A percentile compares a stretch with the other conserved stretches of the same genome.
phyloP scores from a whole-genome alignment of 129 eudicot genomes.

The Arctium lappa region DNA sequence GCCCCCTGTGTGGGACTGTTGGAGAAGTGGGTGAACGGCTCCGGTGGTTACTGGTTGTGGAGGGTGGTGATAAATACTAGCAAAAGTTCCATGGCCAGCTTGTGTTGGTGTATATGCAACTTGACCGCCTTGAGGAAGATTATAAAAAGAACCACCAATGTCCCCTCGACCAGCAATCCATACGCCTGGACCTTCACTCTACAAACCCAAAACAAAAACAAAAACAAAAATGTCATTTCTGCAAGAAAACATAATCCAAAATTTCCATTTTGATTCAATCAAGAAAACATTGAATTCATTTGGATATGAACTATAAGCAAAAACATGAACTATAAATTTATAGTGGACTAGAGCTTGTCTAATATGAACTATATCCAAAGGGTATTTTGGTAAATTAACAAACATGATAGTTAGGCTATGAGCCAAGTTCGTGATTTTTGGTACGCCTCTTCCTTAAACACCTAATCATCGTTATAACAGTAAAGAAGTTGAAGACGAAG shows the following conservation, averaged over 20 bases:
- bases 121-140: constrained; percentile 83
- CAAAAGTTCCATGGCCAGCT: constrained; percentile 60
- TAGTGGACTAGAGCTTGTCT: no score
- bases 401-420: no score
- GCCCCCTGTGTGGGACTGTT: constrained; percentile 69
- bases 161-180: constrained; percentile 74
- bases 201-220: constrained; percentile 6
- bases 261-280: background rate
- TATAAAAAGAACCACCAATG: constrained; percentile 73
- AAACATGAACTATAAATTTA: no score
- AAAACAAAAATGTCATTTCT: background rate
- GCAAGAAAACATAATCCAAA: background rate
- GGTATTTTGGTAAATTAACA: no score
- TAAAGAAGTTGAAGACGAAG: no score
- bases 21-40: constrained; percentile 77
- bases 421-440: no score
- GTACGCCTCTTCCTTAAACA: no score
- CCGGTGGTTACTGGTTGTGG: constrained; percentile 51
- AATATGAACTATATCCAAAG: no score
- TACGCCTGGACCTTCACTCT: constrained; percentile 80
- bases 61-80: constrained; percentile 67
- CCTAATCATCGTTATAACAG: no score
- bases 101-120: constrained; percentile 74
- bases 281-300: background rate
- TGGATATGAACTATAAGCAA: no score